Base-by-base conservation (phyloP, 2,329 filamentous ascomycete species). In the Ophiostoma novo-ulmi region DNA sequence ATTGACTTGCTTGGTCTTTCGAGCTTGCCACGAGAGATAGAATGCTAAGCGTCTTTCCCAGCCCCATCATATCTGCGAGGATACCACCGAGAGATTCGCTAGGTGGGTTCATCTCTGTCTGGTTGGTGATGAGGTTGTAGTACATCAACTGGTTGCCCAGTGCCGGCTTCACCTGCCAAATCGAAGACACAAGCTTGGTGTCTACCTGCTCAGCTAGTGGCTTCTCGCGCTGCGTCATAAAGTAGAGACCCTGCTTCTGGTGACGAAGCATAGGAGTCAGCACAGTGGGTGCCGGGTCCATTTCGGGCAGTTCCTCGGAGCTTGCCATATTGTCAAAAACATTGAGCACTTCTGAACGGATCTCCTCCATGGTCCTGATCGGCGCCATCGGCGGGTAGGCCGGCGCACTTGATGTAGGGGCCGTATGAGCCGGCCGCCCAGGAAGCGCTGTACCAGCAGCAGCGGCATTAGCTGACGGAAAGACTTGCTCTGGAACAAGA, bases 191-290 rank as follows among this genome's bases (percentile, higher is more conserved):
- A 20, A 85, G 84, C 69, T 86, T 85, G 41, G 76, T 77, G 67
- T 90, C 87, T 0, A 82, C 82, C 26, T 87, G 86, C 69, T 85
- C 85, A n/a, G 83, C 82, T 14, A 86, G 83, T 0, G 87, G 85
- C 67, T 87, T 86, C 79, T 98, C 94, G 73, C 92, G 91, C 26
- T 87, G 86, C 11, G 84, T 88, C 90, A 98, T 93, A 77, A 97
- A 98, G 77, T 89, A 88, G 0, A 98, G 84, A 0, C 91, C 94
- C 79, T 97, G 93, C 78, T 92, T 95, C 78, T 98, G 94, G 80
- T 98, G 94, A 71, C 85, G 85, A 61, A 97, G 87, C 22, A 98
- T 81, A 38, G 87, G 83, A 0, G 89, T 93, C 70, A 85, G 84
- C 69, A 95, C 85, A 7, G 82, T 79, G 2, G 80, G 74, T 69